Base-by-base conservation (phyloP, 1,284 basidiomycete genomes). In the Heterobasidion irregulare region DNA sequence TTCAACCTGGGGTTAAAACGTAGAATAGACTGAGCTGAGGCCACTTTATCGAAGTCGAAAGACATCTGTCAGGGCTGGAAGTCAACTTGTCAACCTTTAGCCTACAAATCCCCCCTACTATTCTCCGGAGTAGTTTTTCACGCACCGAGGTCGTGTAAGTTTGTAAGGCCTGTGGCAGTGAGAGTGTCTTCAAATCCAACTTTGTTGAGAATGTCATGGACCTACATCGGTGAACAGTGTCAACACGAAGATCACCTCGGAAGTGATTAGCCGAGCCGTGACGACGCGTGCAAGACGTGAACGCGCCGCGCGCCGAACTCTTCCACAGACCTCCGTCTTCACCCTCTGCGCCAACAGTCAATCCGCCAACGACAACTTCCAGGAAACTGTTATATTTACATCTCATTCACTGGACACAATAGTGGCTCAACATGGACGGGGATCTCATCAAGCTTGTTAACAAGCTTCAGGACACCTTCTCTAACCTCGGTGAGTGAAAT, bases 361-460 rank as follows among this genome's bases (percentile, higher is more conserved):
- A 38, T 43, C 45, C 47, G 16, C 43, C 36, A 15, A 56, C 44
- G 32, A 9, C 6, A 53, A n/a, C 19, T 5, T 36, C 53, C 6
- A 10, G 15, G 18, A 32, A 15, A 8, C 34, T 36, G 18, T 10
- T 15, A 52, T 38, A 47, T 7, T 41, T 26, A 6, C 47, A 6
- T 41, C 10, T 38, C 9, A 33, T 18, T 34, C 15, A 35, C 33
- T 44, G 26, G 7, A 44, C 32, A 18, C 54, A 49, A 26, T 7
- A 15, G 7, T 56, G 15, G 32, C 19, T 68, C 69, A 79, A 62
- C 61, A 92, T 95, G 93, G 93, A 96, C 72, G 83, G 87, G 53
- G 94, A 98, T 71, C 84, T 98, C 63, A 99, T 98, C 65, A 86
- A 89, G 64, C 83, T 98, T 26, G 96, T 98, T 53, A 98, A 98